Base-by-base conservation (phyloP, 805 yeast genomes). In the Spathaspora girioi region DNA sequence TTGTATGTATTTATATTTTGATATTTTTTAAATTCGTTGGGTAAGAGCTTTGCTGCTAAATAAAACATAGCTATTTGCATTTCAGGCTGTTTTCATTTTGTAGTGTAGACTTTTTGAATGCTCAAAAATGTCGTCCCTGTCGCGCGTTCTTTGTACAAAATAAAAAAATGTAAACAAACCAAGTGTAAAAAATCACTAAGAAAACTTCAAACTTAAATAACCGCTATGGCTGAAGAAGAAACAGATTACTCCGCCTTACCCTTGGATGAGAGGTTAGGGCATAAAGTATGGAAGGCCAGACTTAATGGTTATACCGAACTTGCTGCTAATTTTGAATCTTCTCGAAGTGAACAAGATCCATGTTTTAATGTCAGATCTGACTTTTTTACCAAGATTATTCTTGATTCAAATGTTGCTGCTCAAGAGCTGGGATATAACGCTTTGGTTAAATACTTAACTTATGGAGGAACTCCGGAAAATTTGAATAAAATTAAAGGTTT, bases 381-480 rank as follows among this genome's bases (percentile, higher is more conserved):
- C 9, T 48, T 78, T 2, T 72, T 84, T 59, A 83, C 80, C 57
- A 74, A 75, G 56, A 77, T 85, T 41, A 84, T 87, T 7, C 75
- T 81, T 2, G 99, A 94, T 64, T 66, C 86, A 31, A 94, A 94
- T 63, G 97, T 91, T 17, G 94, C 87, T 15, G 96, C 98, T 0
- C 96, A 91, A 56, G 98, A 94, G 61, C 72, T 86, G 1, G 98
- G 89, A 4, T 71, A 90, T 18, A 64, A 70, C 2, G 77, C 87
- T 7, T 65, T 89, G 5, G 68, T 68, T 12, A 75, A 81, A 4
- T 79, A 81, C 59, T 68, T 87, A 43, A 79, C 81, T 59, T 78
- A 66, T 60, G 87, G 88, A 1, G 86, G 84, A 0, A 62, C 65
- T 2, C 51, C 79, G 0, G 59, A 63, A 1, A 76, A 64, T 3